Base-by-base conservation (phyloP, 2,329 filamentous ascomycete species). In the Bipolaris victoriae region DNA sequence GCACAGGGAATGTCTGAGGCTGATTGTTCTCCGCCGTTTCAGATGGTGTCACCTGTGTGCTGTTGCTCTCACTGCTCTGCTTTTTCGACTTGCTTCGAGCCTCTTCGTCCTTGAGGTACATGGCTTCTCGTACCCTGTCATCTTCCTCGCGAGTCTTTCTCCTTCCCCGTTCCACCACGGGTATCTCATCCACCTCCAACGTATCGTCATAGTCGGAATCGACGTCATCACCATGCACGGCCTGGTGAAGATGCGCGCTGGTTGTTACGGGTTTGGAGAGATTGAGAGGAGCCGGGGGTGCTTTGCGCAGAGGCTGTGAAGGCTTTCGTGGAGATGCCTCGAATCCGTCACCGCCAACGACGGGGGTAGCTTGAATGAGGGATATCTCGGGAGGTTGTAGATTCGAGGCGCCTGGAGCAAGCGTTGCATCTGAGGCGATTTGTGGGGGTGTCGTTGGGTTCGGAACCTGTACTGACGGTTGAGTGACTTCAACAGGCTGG, bases 71-170 rank as follows among this genome's bases (percentile, higher is more conserved):
- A 58, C 79, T 80, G 62, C 80, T 82, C 71, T 84, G 88, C 81
- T 90, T 91, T 73, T 90, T 91, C 0, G 90, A 93, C 29, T 86
- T 78, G 74, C 90, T 92, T 57, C 89, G 84, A 26, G 84, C 82
- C 69, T 91, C 88, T 11, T 88, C 85, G 67, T 92, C 88, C 69
- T 87, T 83, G 45, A 84, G 73, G 1, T 84, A 86, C n/a, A 88
- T 75, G 13, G 86, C 81, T 71, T 94, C 91, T 46, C 93, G 86
- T 52, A 91, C 85, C 52, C 84, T 83, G 65, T 97, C 92, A 68
- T 97, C 93, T 60, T 97, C 91, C 73, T 94, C 92, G 50, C 93
- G 85, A 2, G 92, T 97, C 75, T 90, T 91, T 66, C 91, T 84
- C 57, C 92, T 86, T 7, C 92, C 94, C 60, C 93, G 85, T 35